Percentiles rank a stretch among this genome's conserved stretches.
Conservation (phyloP, 1,284 basidiomycete species). For the Athelia sp. region DNA sequence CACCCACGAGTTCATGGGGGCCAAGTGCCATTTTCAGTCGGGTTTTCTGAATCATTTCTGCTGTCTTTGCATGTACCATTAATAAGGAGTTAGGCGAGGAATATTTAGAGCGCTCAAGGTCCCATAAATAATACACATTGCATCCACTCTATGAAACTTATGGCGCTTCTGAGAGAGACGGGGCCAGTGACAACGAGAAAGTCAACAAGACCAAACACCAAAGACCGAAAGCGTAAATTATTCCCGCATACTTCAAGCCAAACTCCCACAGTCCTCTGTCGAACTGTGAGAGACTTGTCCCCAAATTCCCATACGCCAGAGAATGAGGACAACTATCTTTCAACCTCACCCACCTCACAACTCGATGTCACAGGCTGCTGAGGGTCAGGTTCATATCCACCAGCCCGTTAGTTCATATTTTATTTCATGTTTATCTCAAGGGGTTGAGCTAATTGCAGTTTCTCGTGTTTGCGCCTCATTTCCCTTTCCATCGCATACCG, state of each 20-base stretch:
- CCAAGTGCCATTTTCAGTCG: constrained; percentile 9
- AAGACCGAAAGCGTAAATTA: background rate
- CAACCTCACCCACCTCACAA: background rate
- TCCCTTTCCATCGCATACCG: constrained; percentile 13
- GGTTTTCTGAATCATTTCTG: constrained; percentile 3
- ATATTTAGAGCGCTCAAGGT: no score
- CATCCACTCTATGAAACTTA: no score
- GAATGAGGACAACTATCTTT: background rate
- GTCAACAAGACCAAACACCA: background rate
- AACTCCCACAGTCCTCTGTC: constrained; percentile 1
- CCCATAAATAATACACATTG: no score
- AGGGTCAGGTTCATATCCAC: background rate
- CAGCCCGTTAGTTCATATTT: background rate
- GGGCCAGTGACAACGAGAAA: no score
- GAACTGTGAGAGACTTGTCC: background rate
- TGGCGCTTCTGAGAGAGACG: no score
- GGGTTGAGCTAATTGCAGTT: constrained; percentile 19
- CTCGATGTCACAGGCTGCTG: background rate
- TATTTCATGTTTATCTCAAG: background rate
- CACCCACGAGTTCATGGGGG: background rate
- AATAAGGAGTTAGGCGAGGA: no score
- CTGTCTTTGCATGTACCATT: background rate
- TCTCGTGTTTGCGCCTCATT: constrained; percentile 29
- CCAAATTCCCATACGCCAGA: constrained; percentile 1
- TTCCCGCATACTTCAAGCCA: background rate